These are phyloP conservation scores for Malassezia nana DNA, from an alignment of 1,284 basidiomycete species.

Conservation along the genomic window DNA sequence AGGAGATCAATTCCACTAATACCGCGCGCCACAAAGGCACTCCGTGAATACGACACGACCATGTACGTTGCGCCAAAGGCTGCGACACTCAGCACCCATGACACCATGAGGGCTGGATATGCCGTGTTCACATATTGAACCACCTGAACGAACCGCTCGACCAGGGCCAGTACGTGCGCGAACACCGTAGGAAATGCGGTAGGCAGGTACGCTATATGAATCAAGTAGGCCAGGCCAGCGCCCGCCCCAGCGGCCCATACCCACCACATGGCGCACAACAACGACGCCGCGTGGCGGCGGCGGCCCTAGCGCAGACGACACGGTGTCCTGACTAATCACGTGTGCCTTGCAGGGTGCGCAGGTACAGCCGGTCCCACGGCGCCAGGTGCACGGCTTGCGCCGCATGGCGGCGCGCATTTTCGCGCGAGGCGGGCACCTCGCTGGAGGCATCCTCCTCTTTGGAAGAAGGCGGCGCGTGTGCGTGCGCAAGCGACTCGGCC, in stretches of 20 bases:
- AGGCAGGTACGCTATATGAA: neutral
- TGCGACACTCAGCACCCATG: slow-evolving; percentile 22
- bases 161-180: neutral
- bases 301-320: neutral
- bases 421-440: neutral
- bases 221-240: neutral
- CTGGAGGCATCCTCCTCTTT: neutral
- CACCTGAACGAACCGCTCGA: neutral
- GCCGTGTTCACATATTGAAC: slow-evolving; percentile 9
- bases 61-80: slow-evolving; percentile 22
- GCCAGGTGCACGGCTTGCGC: slow-evolving; percentile 12
- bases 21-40: slow-evolving; percentile 31
- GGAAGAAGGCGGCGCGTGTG: neutral
- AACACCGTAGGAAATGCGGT: neutral
- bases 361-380: slow-evolving; percentile 55
- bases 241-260: neutral
- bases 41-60: slow-evolving; percentile 22
- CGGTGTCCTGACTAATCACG: slow-evolving; percentile 10
- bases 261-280: neutral
- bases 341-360: neutral
- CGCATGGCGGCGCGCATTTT: slow-evolving; percentile 9
- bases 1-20: slow-evolving; percentile 41
- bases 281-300: neutral
- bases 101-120: slow-evolving; percentile 11
- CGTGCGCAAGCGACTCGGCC: neutral